A percentile compares a stretch with the other conserved stretches of the same genome.
These are phyloP conservation scores for Sporothrix dimorphospora DNA, from an alignment of 2,329 filamentous ascomycete genomes.

Conservation along the genomic window DNA sequence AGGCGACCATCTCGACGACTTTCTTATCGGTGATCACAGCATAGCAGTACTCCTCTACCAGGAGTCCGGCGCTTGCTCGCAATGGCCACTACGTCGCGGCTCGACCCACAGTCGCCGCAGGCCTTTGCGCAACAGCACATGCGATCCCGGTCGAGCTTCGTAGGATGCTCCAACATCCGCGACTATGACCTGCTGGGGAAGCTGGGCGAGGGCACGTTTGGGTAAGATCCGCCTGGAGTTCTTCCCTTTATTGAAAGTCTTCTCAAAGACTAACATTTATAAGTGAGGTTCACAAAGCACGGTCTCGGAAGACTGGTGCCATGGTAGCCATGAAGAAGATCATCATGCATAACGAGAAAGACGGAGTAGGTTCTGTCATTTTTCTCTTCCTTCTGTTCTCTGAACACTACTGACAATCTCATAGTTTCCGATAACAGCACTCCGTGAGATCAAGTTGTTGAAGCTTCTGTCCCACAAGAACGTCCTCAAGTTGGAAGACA, in stretches of 20 bases:
- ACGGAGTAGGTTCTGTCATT: slow-evolving; percentile 64
- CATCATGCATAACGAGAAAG: slow-evolving; percentile 98
- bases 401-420: background rate
- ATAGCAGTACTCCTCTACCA: background rate
- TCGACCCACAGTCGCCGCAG: slow-evolving; percentile 49
- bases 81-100: slow-evolving; percentile 21
- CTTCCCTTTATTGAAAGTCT: background rate
- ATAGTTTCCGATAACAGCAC: slow-evolving; percentile 93
- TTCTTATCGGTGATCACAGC: background rate
- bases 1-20: background rate
- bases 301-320: slow-evolving; percentile 71
- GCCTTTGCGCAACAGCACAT: slow-evolving; percentile 60
- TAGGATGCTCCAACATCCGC: slow-evolving; percentile 80
- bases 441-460: slow-evolving; percentile 95
- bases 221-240: slow-evolving; percentile 54
- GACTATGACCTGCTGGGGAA: slow-evolving; percentile 82
- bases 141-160: slow-evolving; percentile 65
- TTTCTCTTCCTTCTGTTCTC: no score
- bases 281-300: slow-evolving; percentile 89
- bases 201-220: slow-evolving; percentile 94
- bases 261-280: slow-evolving; percentile 30
- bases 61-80: background rate
- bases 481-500: slow-evolving; percentile 85
- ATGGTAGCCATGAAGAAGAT: slow-evolving; percentile 96
- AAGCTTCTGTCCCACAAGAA: slow-evolving; percentile 94